A percentile compares a stretch with the other conserved stretches of the same genome.
Conservation (phyloP, 805 yeast species). For the Limtongia smithiae region DNA sequence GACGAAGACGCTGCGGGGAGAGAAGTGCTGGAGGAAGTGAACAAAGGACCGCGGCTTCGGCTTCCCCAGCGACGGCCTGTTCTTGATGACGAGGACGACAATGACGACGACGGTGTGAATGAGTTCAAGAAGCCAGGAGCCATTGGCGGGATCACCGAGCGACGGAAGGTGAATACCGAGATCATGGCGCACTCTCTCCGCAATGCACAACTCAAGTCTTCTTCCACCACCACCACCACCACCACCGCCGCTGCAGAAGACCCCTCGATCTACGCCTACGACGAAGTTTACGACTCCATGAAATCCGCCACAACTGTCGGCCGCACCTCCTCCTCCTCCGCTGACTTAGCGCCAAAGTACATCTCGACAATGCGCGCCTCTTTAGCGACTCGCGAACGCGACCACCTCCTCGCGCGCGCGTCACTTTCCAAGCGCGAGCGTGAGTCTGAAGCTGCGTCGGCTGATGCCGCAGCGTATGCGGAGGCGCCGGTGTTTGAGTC, state of each 20-base stretch:
- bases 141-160: not conserved
- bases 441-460: constrained; percentile 43
- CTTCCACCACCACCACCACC: not conserved
- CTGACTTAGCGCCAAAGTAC: constrained; percentile 36
- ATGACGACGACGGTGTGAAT: not conserved
- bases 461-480: too few species aligned
- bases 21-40: not conserved
- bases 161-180: constrained; percentile 13
- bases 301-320: constrained; percentile 32
- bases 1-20: not conserved
- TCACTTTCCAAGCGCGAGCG: constrained; percentile 41
- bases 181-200: constrained; percentile 13
- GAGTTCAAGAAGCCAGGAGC: not conserved
- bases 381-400: constrained; percentile 46
- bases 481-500: constrained; percentile 50
- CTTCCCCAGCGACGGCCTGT: too few species aligned
- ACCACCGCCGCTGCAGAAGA: constrained; percentile 5
- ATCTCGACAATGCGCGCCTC: constrained; percentile 46
- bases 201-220: constrained; percentile 5
- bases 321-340: constrained; percentile 1
- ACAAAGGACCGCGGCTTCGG: not conserved
- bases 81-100: too few species aligned
- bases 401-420: constrained; percentile 43
- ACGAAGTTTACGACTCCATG: constrained; percentile 48
- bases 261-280: constrained; percentile 42